These are phyloP conservation scores for Juncus effusus DNA, from an alignment of 176 grass and related monocot species.

Conservation along the genomic window DNA sequence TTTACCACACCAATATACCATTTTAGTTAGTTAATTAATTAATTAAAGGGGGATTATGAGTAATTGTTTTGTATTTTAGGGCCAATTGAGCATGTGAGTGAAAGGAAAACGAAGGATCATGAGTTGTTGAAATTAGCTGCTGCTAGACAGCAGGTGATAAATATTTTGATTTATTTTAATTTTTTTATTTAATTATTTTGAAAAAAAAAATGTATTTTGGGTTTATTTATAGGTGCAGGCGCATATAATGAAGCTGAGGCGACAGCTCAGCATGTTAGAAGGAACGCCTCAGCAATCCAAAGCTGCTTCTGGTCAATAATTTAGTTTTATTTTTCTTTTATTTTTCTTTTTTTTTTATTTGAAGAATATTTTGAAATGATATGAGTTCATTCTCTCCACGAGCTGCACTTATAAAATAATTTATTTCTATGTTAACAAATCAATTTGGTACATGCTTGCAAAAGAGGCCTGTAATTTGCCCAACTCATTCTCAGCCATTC, in stretches of 20 bases:
- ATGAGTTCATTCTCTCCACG: too few relatives aligned
- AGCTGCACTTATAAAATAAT: too few relatives aligned
- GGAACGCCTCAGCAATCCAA: neutral
- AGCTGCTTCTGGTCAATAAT: slow-evolving; percentile 58
- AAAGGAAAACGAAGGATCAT: slow-evolving; percentile 91
- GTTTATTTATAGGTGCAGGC: slow-evolving; percentile 61
- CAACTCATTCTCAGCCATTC: too few relatives aligned
- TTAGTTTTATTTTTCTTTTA: slow-evolving; percentile 1
- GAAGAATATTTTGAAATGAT: too few relatives aligned
- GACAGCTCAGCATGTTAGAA: slow-evolving; percentile 87
- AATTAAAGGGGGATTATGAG: neutral
- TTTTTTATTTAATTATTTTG: slow-evolving; percentile 8
- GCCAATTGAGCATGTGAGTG: slow-evolving; percentile 44
- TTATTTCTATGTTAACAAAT: too few relatives aligned
- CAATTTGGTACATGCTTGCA: too few relatives aligned
- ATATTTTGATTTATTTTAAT: neutral
- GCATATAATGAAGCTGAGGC: slow-evolving; percentile 86
- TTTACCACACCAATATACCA: neutral
- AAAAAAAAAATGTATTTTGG: slow-evolving; percentile 2
- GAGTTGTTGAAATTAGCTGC: slow-evolving; percentile 88
- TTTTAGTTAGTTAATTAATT: neutral
- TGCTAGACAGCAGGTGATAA: slow-evolving; percentile 76
- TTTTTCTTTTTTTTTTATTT: too few relatives aligned
- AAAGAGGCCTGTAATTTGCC: too few relatives aligned
- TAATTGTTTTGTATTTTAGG: slow-evolving; percentile 23